Base-by-base conservation (phyloP, 257 asterid species). In the Solanum acaule region DNA sequence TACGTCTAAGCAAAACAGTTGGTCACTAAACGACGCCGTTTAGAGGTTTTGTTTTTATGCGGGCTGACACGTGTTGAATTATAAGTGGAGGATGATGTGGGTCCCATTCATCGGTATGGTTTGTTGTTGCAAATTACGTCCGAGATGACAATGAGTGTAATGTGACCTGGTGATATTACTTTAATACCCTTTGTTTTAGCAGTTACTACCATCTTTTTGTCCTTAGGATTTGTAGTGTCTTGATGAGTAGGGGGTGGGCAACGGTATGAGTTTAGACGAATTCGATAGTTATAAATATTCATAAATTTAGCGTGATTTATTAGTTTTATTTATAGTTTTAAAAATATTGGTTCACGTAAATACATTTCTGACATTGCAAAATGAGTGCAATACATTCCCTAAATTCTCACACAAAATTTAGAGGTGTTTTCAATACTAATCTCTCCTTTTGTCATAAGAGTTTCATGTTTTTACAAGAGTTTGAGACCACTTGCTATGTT, bases 21-120 rank as follows among this genome's bases (percentile, higher is more conserved):
- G 79, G 71, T 52, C 27, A 1, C 70, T 11, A 77, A 78, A 90
- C 97, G 96, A 83, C 93, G 92, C 67, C 95, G 93, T 92, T 25
- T 13, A 6, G 1, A 1, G 1, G 2, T 6, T 34, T 70, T 6
- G 22, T 9, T 6, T 37, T 23, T 35, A 37, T 25, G 42, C 27
- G 20, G 27, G 1, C 87, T 52, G 22, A 79, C 86, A 89, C 90
- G 89, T 91, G 93, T 89, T 67, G 12, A 5, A 10, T 18, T 71
- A 38, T 86, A 35, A 91, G 5, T 87, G 88, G 91, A 31, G 27
- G 25, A 10, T 27, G 6, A 0, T 56, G 23, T 3, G 59, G 95
- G 92, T 68, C 95, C 94, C 61, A 33, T 10, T 4, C 10, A 16
- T 71, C 52, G 22, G 83, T 71, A 86, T 88, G 91, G 91, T 86